These are phyloP conservation scores for Jackrogersella multiformis DNA, from an alignment of 495 filamentous ascomycete genomes.

Conservation along the genomic window DNA sequence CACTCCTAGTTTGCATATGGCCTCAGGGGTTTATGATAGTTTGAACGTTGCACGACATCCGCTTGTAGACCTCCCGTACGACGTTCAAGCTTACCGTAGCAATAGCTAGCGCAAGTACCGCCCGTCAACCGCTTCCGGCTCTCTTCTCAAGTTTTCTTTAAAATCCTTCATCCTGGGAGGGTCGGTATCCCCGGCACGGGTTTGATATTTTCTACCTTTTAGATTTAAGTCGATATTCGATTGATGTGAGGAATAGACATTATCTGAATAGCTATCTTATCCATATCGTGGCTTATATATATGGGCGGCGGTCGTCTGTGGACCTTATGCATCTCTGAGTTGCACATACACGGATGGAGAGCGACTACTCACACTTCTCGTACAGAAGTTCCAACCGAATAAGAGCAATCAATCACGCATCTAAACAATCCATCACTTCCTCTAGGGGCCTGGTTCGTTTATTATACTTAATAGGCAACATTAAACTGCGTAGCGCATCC, in stretches of 20 bases:
- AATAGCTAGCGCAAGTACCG: slow-evolving; percentile 4
- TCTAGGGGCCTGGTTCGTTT: slow-evolving; percentile 21
- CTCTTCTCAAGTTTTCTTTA: slow-evolving; percentile 25
- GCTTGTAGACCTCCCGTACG: slow-evolving; percentile 40
- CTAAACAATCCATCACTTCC: slow-evolving; percentile 20
- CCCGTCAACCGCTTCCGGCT: slow-evolving; percentile 11
- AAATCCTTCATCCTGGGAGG: slow-evolving; percentile 38
- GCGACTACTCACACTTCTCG: slow-evolving; percentile 19
- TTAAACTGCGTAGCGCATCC: slow-evolving; percentile 38
- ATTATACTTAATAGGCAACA: slow-evolving; percentile 34
- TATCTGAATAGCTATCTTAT: neutral
- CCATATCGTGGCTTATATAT: neutral
- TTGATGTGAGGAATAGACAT: slow-evolving; percentile 1
- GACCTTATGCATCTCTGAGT: slow-evolving; percentile 9
- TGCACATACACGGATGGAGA: slow-evolving; percentile 29
- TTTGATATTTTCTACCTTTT: slow-evolving; percentile 18
- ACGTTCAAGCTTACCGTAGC: slow-evolving; percentile 36
- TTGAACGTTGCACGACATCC: slow-evolving; percentile 42
- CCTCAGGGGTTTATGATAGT: slow-evolving; percentile 40
- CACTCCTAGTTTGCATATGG: slow-evolving; percentile 28
- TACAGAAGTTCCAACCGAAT: slow-evolving; percentile 21
- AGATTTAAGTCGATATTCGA: slow-evolving; percentile 1
- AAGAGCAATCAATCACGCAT: slow-evolving; percentile 37
- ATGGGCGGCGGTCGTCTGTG: slow-evolving; percentile 7
- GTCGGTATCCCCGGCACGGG: slow-evolving; percentile 18